These are phyloP conservation scores for Cajanus cajan DNA, from an alignment of 306 rosid species.

Conservation along the genomic window DNA sequence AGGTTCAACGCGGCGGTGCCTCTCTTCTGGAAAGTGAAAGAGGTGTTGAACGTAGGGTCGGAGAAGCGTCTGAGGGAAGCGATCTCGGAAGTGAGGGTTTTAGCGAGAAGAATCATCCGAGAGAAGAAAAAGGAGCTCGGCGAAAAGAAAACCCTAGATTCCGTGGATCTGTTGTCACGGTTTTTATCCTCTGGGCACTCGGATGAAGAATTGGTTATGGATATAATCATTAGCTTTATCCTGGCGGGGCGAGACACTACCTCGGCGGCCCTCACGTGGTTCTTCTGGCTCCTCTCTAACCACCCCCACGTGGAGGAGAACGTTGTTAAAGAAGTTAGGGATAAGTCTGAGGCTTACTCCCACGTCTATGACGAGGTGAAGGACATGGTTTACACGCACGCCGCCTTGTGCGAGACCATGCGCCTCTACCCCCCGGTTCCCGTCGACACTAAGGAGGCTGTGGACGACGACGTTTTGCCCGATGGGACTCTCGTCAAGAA, in stretches of 20 bases:
- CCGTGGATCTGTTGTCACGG: constrained; percentile 48
- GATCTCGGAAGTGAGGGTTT: constrained; percentile 40
- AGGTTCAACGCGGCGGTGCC: constrained; percentile 32
- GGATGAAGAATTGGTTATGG: constrained; percentile 46
- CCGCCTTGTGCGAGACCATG: constrained; percentile 74
- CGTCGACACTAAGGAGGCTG: constrained; percentile 37
- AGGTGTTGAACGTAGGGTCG: constrained; percentile 38
- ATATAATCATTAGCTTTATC: constrained; percentile 61
- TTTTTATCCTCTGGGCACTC: constrained; percentile 58
- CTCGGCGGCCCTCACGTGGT: constrained; percentile 62
- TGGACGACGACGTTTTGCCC: constrained; percentile 52
- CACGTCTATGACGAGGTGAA: constrained; percentile 45
- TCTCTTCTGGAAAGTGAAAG: constrained; percentile 44
- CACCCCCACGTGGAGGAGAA: constrained; percentile 42
- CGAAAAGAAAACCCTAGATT: constrained; percentile 28
- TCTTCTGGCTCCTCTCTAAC: constrained; percentile 57
- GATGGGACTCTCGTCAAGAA: constrained; percentile 64
- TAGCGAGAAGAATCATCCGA: constrained; percentile 34
- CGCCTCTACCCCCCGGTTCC: constrained; percentile 68
- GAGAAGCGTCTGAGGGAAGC: constrained; percentile 40
- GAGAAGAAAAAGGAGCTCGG: constrained; percentile 50
- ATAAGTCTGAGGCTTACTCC: background rate
- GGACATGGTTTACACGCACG: constrained; percentile 64
- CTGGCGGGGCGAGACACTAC: constrained; percentile 69
- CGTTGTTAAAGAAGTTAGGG: constrained; percentile 39